phyloP scores from a whole-genome alignment of 371 early-diverging fungal species.

The Mucor circinelloides region DNA sequence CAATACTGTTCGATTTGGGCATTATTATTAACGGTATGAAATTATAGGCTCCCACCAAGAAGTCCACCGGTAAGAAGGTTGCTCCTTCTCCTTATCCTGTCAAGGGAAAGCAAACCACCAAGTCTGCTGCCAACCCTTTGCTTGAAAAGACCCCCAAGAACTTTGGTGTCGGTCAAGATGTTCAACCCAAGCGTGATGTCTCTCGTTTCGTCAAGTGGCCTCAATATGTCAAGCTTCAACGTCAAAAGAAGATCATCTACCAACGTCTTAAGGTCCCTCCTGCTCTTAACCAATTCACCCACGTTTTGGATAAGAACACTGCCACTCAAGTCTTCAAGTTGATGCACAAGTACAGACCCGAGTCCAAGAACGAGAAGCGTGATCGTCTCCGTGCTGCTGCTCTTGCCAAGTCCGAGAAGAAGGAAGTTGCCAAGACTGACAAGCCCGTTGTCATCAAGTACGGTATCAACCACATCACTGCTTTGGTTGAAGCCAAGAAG shows the following conservation, averaged over 20 bases:
- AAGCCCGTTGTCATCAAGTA: conserved; percentile 98
- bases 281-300: conserved; percentile 99
- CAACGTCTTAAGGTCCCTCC: conserved; percentile 99
- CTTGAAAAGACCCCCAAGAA: conserved; percentile 90
- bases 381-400: conserved; percentile 88
- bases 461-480: conserved; percentile 99
- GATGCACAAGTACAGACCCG: conserved; percentile 98
- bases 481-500: conserved; percentile 98
- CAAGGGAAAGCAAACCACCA: conserved; percentile 67
- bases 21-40: not conserved
- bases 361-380: conserved; percentile 96
- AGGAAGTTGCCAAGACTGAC: conserved; percentile 85
- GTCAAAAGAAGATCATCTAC: conserved; percentile 95
- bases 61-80: conserved; percentile 82
- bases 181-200: conserved; percentile 95
- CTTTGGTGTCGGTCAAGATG: conserved; percentile 92
- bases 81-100: conserved; percentile 87
- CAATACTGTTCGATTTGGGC: not conserved
- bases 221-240: conserved; percentile 95
- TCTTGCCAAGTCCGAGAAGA: conserved; percentile 82
- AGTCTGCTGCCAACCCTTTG: conserved; percentile 82
- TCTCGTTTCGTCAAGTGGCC: conserved; percentile 98
- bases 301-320: conserved; percentile 96
- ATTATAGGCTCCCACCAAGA: conserved; percentile 38
- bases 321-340: conserved; percentile 97